These are phyloP conservation scores for Russula virescens DNA, from an alignment of 768 basidiomycete species.

Conservation along the genomic window DNA sequence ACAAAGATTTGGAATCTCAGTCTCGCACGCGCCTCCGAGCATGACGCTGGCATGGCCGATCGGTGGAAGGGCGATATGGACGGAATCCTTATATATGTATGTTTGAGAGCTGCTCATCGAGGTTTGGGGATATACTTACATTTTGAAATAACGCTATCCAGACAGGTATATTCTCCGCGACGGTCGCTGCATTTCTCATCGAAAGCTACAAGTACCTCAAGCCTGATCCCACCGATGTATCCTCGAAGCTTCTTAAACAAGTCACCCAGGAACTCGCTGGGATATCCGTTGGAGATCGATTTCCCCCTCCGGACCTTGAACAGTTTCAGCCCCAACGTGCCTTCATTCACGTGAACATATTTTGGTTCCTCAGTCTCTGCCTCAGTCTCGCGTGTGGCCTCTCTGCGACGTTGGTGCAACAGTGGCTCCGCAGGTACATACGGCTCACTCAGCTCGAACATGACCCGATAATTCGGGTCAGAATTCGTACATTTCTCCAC, in stretches of 20 bases:
- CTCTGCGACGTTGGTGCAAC: conserved; percentile 2
- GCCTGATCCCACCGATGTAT: conserved; percentile 5
- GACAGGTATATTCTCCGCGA: conserved; percentile 17
- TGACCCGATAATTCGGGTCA: not conserved
- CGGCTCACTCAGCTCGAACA: not conserved
- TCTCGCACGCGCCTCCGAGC: not conserved
- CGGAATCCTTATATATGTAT: conserved; percentile 10
- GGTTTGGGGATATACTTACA: not conserved
- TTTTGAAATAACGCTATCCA: not conserved
- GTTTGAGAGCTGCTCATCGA: not conserved
- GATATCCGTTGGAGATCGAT: not conserved
- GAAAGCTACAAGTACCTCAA: conserved; percentile 13
- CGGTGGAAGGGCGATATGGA: conserved; percentile 9
- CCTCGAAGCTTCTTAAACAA: not conserved
- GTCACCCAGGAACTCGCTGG: not conserved
- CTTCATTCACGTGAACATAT: conserved; percentile 7
- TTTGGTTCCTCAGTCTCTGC: conserved; percentile 18
- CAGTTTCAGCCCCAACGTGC: not conserved
- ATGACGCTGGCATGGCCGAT: not conserved
- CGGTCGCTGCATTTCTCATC: conserved; percentile 12
- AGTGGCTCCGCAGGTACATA: conserved; percentile 9
- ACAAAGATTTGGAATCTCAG: conserved; percentile 6
- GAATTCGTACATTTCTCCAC: conserved; percentile 4
- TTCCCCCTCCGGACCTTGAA: not conserved
- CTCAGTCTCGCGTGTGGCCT: conserved; percentile 1